A percentile compares a stretch with the other conserved stretches of the same genome.
phyloP scores from a whole-genome alignment of 176 grass and related monocot genomes.

The Avena sativa region DNA sequence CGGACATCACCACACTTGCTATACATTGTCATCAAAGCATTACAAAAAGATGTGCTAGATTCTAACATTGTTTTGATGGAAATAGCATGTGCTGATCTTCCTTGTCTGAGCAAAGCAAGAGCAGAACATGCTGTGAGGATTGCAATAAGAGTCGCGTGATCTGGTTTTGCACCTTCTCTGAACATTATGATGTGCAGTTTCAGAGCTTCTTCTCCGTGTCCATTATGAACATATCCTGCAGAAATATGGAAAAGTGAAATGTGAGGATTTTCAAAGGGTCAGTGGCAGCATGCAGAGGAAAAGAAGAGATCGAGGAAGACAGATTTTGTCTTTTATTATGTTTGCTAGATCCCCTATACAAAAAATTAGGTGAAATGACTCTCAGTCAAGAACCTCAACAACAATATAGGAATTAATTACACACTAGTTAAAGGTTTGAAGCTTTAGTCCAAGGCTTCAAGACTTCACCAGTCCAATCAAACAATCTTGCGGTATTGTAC shows the following conservation, averaged over 20 bases:
- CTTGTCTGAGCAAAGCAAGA: conserved; percentile 79
- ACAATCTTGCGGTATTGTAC: not conserved
- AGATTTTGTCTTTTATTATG: not conserved
- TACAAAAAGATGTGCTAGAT: conserved; percentile 63
- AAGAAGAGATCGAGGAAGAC: not conserved
- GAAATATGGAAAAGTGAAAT: conserved; percentile 30
- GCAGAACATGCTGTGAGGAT: conserved; percentile 73
- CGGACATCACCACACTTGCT: conserved; percentile 77
- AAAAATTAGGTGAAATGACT: not conserved
- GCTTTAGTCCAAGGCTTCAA: conserved; percentile 9
- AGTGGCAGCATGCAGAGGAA: not conserved
- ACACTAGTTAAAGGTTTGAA: conserved; percentile 1
- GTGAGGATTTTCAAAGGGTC: conserved; percentile 27
- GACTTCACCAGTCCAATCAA: conserved; percentile 3
- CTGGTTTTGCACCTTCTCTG: conserved; percentile 63
- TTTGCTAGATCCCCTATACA: not conserved
- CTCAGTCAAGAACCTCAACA: conserved; percentile 15
- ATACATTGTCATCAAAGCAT: conserved; percentile 94
- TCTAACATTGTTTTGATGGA: conserved; percentile 77
- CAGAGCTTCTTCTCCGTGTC: conserved; percentile 67
- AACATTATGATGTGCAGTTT: conserved; percentile 69
- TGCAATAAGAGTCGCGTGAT: conserved; percentile 79
- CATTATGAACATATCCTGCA: conserved; percentile 92
- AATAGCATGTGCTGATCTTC: conserved; percentile 68
- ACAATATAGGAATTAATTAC: not conserved